Conservation (phyloP, 78 protist genomes). For the Cyanophora paradoxa region DNA sequence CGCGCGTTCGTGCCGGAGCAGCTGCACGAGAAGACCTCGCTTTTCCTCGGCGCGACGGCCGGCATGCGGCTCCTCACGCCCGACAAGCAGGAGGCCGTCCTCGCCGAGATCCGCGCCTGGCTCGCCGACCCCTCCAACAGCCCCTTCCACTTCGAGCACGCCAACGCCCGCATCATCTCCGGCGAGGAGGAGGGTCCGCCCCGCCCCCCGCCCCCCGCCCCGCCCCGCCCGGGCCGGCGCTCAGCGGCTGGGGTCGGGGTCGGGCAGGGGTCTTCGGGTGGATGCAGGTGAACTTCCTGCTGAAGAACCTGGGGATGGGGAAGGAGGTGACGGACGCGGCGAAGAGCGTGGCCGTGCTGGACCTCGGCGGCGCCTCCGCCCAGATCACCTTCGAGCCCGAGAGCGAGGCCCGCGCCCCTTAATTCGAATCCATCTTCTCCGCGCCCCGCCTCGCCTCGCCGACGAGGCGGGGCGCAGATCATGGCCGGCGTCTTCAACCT, state of each 20-base stretch:
- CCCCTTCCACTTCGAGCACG: not conserved
- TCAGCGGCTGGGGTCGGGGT: too few species aligned
- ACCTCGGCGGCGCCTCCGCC: not conserved
- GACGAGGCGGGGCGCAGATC: too few species aligned
- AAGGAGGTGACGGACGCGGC: not conserved
- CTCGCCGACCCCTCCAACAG: not conserved
- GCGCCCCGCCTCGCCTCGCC: too few species aligned
- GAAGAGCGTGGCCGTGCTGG: not conserved
- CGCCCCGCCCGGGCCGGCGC: too few species aligned
- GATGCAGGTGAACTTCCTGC: not conserved
- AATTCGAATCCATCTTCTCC: too few species aligned
- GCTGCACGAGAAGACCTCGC: not conserved
- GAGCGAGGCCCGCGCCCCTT: too few species aligned
- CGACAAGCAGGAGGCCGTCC: not conserved
- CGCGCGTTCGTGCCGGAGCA: not conserved
- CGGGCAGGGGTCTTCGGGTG: not conserved
- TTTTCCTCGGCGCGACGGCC: slow-evolving; percentile 3
- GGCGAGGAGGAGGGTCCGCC: slow-evolving; percentile 9
- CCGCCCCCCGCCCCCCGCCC: too few species aligned
- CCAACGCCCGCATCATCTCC: not conserved
- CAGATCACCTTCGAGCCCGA: slow-evolving; percentile 2
- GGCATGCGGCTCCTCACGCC: not conserved
- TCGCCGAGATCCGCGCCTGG: not conserved
- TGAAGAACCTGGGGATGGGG: not conserved
- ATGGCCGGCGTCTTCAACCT: too few species aligned